Evolutionary conservation across 2,329 filamentous ascomycete genomes (phyloP).

Genomic region (Alternaria arbusti): DNA sequence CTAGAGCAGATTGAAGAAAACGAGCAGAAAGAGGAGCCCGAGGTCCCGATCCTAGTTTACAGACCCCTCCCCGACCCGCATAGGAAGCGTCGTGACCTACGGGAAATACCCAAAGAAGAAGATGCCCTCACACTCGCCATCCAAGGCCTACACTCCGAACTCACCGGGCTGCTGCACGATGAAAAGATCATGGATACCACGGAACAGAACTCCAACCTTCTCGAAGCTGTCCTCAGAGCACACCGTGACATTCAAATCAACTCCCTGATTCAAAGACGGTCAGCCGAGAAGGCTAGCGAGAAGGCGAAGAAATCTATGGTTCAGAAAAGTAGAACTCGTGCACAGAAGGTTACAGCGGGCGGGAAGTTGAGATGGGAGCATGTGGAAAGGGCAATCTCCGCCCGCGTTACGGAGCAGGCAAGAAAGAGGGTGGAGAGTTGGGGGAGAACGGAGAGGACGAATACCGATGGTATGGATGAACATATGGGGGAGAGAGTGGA

Average conservation of each 20-base stretch:
- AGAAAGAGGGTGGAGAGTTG: background rate
- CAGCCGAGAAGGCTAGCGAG: background rate
- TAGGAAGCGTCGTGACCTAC: slow-evolving; percentile 3
- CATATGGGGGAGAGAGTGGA: background rate
- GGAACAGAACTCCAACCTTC: background rate
- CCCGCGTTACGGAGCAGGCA: background rate
- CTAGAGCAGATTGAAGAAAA: background rate
- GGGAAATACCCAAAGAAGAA: background rate
- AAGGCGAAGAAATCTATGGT: background rate
- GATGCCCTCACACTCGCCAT: background rate
- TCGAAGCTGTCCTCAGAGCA: background rate
- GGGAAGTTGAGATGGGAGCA: background rate
- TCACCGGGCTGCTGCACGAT: background rate
- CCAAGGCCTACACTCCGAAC: background rate
- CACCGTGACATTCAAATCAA: slow-evolving; percentile 1
- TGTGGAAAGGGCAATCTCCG: background rate
- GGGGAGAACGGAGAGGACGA: background rate
- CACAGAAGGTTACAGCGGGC: background rate
- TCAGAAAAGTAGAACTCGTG: background rate
- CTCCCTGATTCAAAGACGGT: background rate
- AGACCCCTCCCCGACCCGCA: slow-evolving; percentile 8
- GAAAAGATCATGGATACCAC: background rate
- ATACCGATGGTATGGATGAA: background rate
- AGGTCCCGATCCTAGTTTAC: background rate
- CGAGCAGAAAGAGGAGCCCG: background rate